Conservation (phyloP, 2,329 filamentous ascomycete species). For the Cladosporium sp. region DNA sequence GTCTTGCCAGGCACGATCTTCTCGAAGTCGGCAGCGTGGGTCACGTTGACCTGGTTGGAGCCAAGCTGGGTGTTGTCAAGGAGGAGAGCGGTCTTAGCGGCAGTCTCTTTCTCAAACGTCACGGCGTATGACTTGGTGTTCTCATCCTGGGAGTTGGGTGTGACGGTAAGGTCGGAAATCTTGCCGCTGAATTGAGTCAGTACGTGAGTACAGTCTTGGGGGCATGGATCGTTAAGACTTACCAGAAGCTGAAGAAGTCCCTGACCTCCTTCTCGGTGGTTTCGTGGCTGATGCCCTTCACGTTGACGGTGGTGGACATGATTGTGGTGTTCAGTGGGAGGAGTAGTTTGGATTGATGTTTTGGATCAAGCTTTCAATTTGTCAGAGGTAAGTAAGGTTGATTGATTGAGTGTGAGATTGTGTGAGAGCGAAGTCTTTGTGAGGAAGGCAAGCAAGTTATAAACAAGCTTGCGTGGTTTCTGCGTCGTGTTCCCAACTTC, state of each 20-base stretch:
- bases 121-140: conserved; percentile 81
- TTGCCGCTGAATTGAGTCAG: conserved; percentile 63
- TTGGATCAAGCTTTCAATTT: neutral
- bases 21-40: conserved; percentile 63
- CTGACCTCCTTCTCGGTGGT: conserved; percentile 87
- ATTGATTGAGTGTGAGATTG: neutral
- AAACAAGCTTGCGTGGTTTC: neutral
- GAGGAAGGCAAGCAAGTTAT: neutral
- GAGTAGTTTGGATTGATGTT: neutral
- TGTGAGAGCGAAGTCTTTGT: neutral
- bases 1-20: conserved; percentile 59
- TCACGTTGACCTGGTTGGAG: conserved; percentile 69
- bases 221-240: conserved; percentile 33
- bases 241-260: conserved; percentile 98
- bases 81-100: conserved; percentile 92
- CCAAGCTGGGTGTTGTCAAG: conserved; percentile 96
- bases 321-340: conserved; percentile 16
- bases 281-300: conserved; percentile 78
- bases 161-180: conserved; percentile 78
- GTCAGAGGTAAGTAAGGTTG: neutral
- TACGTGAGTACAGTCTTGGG: neutral
- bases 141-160: conserved; percentile 52
- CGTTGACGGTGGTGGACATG: conserved; percentile 68
- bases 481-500: conserved; percentile 6
- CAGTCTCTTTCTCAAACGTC: conserved; percentile 93